Evolutionary conservation across 2,329 filamentous ascomycete species (phyloP), one percentile per base, ranked within the genome.

Genomic region (Trichophyton schoenleinii): DNA sequence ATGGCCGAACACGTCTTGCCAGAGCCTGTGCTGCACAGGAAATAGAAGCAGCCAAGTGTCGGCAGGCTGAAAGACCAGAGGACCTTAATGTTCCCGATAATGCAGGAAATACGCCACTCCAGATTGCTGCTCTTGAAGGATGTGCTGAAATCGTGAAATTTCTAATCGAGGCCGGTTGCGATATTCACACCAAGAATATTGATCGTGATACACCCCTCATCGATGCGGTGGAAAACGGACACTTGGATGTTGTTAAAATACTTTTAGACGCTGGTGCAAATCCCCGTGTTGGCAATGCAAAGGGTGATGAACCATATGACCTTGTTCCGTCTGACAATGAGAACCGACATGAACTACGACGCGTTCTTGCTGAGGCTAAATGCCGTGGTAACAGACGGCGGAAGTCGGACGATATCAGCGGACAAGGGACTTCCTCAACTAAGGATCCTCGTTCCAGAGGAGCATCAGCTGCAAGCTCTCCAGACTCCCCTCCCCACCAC

Each of bases 211-310:
- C 94, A 0, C 94, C 94, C 31, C 81, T 99, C 41, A 87, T 99
- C 60, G 94, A 99, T 77, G 94, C 94, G 3, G 91, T 97, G 31
- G 94, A 97, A 67, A 99, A 99, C 69, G 89, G 89, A 0, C 91
- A 99, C 70, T 72, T 96, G 6, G 88, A 88, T 18, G 92, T 97
- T 3, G 88, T 99, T 48, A 89, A 85, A 68, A 79, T 96, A 8
- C 78, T 99, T 38, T 79, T 99, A 1, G 84, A 87, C 61, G 87
- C 91, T 61, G 92, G 91, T 9, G 92, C 95, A 11, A 95, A 99
- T 70, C 94, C 94, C 57, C 86, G 91, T 58, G 88, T 91, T 66
- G 86, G 91, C 55, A 96, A 97, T 70, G 86, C 89, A n/a, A 87
- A 91, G 68, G 94, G 94, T 3, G 87, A 96, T 70, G 90, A 96